Evolutionary conservation across 2,329 filamentous ascomycete species (phyloP), one percentile per base, ranked within the genome.

Genomic region (Teratosphaeria destructans): DNA sequence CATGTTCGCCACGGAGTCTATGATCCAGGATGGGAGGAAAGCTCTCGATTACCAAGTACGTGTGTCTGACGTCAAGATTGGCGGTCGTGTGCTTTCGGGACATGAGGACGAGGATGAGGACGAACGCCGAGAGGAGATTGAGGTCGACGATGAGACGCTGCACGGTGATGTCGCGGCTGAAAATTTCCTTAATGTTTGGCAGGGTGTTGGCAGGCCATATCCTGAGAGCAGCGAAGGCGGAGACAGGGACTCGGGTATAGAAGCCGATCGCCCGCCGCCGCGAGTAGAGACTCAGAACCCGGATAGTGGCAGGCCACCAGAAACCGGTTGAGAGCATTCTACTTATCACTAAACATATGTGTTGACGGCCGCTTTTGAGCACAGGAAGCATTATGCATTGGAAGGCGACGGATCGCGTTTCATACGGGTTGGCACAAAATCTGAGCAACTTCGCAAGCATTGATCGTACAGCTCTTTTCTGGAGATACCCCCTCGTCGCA

Each of bases 11-110:
- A 95, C 92, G 0, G 93, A 99, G 70, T 86, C 89, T 63, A 81
- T 99, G 53, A 96, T 99, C 72, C 86, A 84, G 55, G 91, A 96
- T 66, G 94, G 88, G 5, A 88, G 86, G 69, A 93, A 90, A 70
- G 94, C 94, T 0, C 81, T 99, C 2, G 87, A 88, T 55, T 96
- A 96, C 71, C 81, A 83, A 60, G 89, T 96, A 29, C 82, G 82
- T 34, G 83, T 88, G 8, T 89, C 85, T 64, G 93, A 97, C 68
- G 81, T 95, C 37, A 83, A 89, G 67, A 77, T 96, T 3, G 90
- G 91, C 12, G 91, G 91, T 0, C 83, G 90, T 26, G 88, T 96
- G 1, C 78, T 96, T 3, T 79, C 82, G 2, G 79, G 82, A 0
- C 88, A 93, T 63, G 66, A 68, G 23, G 71, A 70, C 3, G 64